Conservation (phyloP, 179 eudicot species). For the Patellifolia procumbens region DNA sequence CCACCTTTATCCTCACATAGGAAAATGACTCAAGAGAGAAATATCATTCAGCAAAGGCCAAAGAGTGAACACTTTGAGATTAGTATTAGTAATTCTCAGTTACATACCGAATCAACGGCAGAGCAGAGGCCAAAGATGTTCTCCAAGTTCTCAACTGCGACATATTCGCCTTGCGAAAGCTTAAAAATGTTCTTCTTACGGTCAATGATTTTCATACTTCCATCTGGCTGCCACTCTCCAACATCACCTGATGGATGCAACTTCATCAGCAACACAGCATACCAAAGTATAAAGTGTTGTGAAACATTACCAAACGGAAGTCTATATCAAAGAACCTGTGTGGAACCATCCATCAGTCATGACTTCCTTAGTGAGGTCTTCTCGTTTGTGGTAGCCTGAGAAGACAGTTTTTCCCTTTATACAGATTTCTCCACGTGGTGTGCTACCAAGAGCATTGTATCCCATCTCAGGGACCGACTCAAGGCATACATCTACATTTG, state of each 20-base stretch:
- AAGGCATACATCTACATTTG: conserved; percentile 70
- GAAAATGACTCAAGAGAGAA: too few relatives aligned
- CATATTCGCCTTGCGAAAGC: conserved; percentile 91
- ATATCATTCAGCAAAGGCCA: not conserved
- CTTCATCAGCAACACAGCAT: conserved; percentile 10
- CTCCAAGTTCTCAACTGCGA: conserved; percentile 89
- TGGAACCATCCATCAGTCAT: conserved; percentile 87
- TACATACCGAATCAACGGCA: conserved; percentile 64
- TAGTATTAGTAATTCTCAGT: not conserved
- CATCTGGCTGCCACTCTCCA: conserved; percentile 93
- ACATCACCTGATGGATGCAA: conserved; percentile 58
- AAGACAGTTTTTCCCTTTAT: conserved; percentile 72
- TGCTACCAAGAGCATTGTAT: conserved; percentile 64
- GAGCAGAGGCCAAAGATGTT: conserved; percentile 65
- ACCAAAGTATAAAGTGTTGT: not conserved
- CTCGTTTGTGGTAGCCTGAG: conserved; percentile 81
- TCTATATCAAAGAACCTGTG: conserved; percentile 50
- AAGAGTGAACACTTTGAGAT: not conserved
- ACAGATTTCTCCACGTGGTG: conserved; percentile 78
- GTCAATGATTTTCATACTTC: conserved; percentile 80
- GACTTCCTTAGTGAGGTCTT: conserved; percentile 80
- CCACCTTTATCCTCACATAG: too few relatives aligned
- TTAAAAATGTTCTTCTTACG: conserved; percentile 90
- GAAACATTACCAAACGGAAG: not conserved
- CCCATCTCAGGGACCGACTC: conserved; percentile 92